Base-by-base conservation (phyloP, 2,329 filamentous ascomycete genomes). In the Aspergillus sp. region DNA sequence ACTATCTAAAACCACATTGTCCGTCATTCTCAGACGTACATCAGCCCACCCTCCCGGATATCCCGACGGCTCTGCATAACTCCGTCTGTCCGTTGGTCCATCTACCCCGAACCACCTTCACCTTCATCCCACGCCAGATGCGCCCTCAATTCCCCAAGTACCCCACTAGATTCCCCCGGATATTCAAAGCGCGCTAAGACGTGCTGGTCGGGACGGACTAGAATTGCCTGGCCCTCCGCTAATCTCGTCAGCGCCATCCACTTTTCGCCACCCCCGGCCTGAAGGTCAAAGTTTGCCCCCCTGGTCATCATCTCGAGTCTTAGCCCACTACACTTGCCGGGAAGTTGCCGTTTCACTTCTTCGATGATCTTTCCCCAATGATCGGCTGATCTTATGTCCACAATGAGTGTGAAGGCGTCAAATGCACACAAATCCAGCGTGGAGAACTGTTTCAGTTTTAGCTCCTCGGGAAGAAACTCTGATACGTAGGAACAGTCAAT, bases 121-220 rank as follows among this genome's bases (percentile, higher is more conserved):
- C 47, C 30, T 15, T 50, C 47, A 32, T 50, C 47, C 43, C 51
- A 59, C 15, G 51, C 38, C 19, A 62, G 17, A 32, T 59, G 38
- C 30, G 47, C 30, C 45, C 45, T 55, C 51, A 61, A 41, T 7
- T 23, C 51, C 19, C 28, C 36, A 21, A 59, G 19, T 6, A 61
- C 19, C 32, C 25, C 51, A n/a, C 19, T 32, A 19, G 19, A 10
- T 55, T 53, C 36, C 15, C 36, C 13, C 4, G 50, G 36, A 43
- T 17, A 13, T 10, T 57, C 41, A n/a, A 67, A 64, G 6, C 39
- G 59, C 4, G 58, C 39, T 61, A 72, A 66, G 55, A 78, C 71
- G 57, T 79, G 76, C 56, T 79, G 76, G 59, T 79, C 77, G 3
- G 77, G 77, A n/a, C 76, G 66, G 12, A 79, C 64, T 3, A 79